Evolutionary conservation across 2,329 filamentous ascomycete genomes (phyloP), one percentile per base, ranked within the genome.

Genomic region (Claviceps sp.): DNA sequence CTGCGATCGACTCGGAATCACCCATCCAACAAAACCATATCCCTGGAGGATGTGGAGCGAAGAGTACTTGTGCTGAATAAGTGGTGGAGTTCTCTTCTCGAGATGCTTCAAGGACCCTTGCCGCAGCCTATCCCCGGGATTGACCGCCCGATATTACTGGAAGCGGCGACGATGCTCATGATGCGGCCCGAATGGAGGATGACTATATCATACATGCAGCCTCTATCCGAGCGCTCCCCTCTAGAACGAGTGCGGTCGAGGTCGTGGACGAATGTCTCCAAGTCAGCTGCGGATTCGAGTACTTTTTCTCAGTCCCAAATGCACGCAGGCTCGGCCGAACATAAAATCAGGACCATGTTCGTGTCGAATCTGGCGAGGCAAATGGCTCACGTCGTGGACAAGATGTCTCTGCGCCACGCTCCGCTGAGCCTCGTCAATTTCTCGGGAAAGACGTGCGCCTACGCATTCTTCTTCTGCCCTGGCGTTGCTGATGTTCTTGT

Each of bases 381-480:
- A 62, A 86, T 95, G 81, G 76, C 79, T 1, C 85, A 93, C 57
- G 85, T 89, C n/a, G 84, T 95, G 6, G 87, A 93, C 51, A 91
- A 88, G 63, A 85, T 95, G 82, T 89, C 87, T 16, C 72, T 87
- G 60, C 80, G 87, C 48, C 85, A 88, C 54, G 73, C 72, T 4
- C 77, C 78, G 1, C 61, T 73, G 20, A 85, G 81, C 59, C 66
- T 89, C 54, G 86, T 95, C 53, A 85, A 85, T 34, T 95, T 95
- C 64, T 88, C 87, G 51, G 90, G 88, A 54, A 94, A 93, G 67
- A 87, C 88, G 4, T 91, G 86, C 62, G 89, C 90, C 2, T 95
- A 94, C 66, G 89, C 88, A 34, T 95, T 95, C 67, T 93, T 91
- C 69, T 96, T 95, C 61, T 90, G 87, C 30, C 88, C 88, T 0